Evolutionary conservation across 2,329 filamentous ascomycete genomes (phyloP).

Genomic region (Hymenoscyphus scutula): DNA sequence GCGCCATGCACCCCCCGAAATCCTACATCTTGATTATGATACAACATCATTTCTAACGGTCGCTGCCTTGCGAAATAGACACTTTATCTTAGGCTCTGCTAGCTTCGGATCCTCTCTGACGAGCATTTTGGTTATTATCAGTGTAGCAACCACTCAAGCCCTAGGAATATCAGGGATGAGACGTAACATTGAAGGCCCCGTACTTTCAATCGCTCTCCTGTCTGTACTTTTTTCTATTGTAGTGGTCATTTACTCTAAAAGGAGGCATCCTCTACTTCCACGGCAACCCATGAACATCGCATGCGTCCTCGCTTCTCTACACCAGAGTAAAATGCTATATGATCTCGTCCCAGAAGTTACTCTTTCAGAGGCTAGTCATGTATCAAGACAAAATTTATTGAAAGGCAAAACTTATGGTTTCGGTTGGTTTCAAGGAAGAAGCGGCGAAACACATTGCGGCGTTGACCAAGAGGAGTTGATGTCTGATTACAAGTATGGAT

Average conservation of each 20-base stretch:
- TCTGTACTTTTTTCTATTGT: conserved; percentile 52
- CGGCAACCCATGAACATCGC: conserved; percentile 77
- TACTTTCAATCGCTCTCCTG: too few relatives aligned
- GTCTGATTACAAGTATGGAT: not conserved
- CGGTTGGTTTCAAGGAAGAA: conserved; percentile 73
- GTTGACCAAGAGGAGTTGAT: conserved; percentile 73
- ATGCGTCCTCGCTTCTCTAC: conserved; percentile 71
- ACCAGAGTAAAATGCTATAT: conserved; percentile 77
- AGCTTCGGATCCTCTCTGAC: conserved; percentile 69
- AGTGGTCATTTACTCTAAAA: conserved; percentile 56
- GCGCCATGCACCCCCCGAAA: conserved; percentile 62
- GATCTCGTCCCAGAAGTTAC: conserved; percentile 70
- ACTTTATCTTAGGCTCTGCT: conserved; percentile 65
- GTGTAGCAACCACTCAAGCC: conserved; percentile 47
- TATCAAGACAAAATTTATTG: conserved; percentile 54
- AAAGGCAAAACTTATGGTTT: conserved; percentile 67
- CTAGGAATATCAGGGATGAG: too few relatives aligned
- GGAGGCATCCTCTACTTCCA: conserved; percentile 69
- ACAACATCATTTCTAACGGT: conserved; percentile 67
- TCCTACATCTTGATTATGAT: conserved; percentile 69
- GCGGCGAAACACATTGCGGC: conserved; percentile 71
- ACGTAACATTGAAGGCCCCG: too few relatives aligned
- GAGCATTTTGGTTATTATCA: conserved; percentile 69
- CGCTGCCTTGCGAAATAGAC: conserved; percentile 60
- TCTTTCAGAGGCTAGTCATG: conserved; percentile 56